Evolutionary conservation across 495 filamentous ascomycete genomes (phyloP).

Genomic region (Cercophora scortea): DNA sequence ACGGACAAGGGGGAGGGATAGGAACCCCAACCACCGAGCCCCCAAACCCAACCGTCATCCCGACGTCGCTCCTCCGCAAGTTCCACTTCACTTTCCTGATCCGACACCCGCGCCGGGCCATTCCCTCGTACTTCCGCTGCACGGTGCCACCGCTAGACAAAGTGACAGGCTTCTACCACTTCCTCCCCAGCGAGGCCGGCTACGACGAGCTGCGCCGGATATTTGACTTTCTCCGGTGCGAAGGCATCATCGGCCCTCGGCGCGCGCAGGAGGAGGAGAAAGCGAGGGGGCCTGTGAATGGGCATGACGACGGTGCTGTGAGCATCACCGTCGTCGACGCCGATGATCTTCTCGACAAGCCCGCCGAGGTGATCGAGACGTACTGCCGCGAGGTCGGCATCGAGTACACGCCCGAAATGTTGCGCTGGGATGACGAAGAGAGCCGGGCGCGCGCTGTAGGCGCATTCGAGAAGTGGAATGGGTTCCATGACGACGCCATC

Average conservation of each 20-base stretch:
- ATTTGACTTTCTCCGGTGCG: constrained; percentile 69
- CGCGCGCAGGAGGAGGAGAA: too few species aligned
- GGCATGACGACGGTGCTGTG: constrained; percentile 13
- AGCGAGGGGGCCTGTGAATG: too few species aligned
- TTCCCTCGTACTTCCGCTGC: constrained; percentile 92
- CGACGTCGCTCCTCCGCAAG: constrained; percentile 52
- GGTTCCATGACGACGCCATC: constrained; percentile 93
- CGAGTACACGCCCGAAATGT: constrained; percentile 62
- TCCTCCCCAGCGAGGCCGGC: constrained; percentile 79
- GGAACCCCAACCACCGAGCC: neutral
- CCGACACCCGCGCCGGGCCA: constrained; percentile 78
- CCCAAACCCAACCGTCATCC: constrained; percentile 65
- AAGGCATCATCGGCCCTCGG: constrained; percentile 48
- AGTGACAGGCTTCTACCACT: constrained; percentile 78
- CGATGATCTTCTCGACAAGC: constrained; percentile 84
- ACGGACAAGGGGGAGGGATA: constrained; percentile 12
- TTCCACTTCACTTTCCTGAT: constrained; percentile 98
- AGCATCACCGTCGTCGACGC: constrained; percentile 86
- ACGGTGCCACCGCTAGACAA: constrained; percentile 79
- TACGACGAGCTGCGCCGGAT: constrained; percentile 77
- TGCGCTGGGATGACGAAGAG: constrained; percentile 70
- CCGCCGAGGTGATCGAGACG: constrained; percentile 59
- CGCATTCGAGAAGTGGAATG: constrained; percentile 91
- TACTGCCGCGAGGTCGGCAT: constrained; percentile 76
- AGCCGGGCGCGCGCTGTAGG: constrained; percentile 55